Evolutionary conservation across 306 rosid genomes (phyloP).

Genomic region (Ormosia semicastrata): DNA sequence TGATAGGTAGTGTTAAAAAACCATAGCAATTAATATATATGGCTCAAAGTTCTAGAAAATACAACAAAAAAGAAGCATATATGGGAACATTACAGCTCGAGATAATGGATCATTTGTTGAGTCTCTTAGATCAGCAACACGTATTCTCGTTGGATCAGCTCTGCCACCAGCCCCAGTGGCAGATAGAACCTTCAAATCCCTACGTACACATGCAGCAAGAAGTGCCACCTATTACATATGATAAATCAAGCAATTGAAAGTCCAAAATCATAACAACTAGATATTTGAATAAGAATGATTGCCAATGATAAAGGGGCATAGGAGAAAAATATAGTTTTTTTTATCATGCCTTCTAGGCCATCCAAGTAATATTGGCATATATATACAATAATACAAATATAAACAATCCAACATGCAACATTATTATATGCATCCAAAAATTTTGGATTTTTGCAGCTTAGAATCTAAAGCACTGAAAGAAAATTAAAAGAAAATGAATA

Average conservation of each 20-base stretch:
- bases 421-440: slow-evolving; percentile 18
- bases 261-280: slow-evolving; percentile 22
- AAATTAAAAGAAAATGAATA: not conserved
- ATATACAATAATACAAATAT: not conserved
- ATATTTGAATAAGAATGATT: slow-evolving; percentile 18
- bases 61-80: not conserved
- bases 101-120: slow-evolving; percentile 93
- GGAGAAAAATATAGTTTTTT: not conserved
- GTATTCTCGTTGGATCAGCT: slow-evolving; percentile 95
- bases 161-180: slow-evolving; percentile 98
- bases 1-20: not conserved
- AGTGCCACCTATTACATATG: slow-evolving; percentile 82
- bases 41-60: not conserved
- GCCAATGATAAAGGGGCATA: not conserved
- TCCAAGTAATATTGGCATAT: slow-evolving; percentile 10
- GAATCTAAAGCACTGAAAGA: slow-evolving; percentile 3
- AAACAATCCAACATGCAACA: not conserved
- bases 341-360: not conserved
- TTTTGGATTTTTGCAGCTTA: not conserved
- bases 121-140: slow-evolving; percentile 84
- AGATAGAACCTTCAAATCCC: slow-evolving; percentile 89
- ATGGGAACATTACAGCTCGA: slow-evolving; percentile 62
- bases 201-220: slow-evolving; percentile 94
- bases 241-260: slow-evolving; percentile 38
- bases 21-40: not conserved